phyloP scores from a whole-genome alignment of 148 eudicot genomes.

The Cornus controversa region DNA sequence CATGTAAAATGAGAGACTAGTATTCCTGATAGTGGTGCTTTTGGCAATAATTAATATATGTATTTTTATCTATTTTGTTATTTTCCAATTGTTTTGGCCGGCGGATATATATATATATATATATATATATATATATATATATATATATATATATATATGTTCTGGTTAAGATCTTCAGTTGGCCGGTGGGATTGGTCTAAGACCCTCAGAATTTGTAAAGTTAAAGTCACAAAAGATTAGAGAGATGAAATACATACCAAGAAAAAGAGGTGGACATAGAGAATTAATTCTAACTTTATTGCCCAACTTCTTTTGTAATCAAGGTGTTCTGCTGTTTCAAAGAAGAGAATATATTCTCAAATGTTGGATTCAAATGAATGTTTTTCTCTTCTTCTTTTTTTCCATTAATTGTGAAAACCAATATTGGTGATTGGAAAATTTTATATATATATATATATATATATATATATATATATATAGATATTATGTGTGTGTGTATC shows the following conservation, averaged over 20 bases:
- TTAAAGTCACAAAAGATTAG: slow-evolving; percentile 6
- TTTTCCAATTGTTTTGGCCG: too few species aligned
- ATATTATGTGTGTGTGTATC: too few species aligned
- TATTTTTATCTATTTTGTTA: too few species aligned
- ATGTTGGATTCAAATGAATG: neutral
- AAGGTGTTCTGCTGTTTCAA: slow-evolving; percentile 17
- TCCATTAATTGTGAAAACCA: neutral
- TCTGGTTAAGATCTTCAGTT: neutral
- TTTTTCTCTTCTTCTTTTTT: neutral
- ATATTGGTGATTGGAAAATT: neutral
- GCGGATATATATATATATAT: neutral
- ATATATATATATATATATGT: neutral
- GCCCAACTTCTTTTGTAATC: slow-evolving; percentile 11
- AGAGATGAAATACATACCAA: neutral
- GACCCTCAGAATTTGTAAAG: slow-evolving; percentile 3
- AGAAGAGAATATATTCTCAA: neutral
- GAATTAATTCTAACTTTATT: slow-evolving; percentile 4
- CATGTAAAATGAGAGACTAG: neutral
- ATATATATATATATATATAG: neutral
- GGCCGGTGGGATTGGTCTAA: slow-evolving; percentile 7
- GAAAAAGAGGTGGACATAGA: neutral
- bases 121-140: neutral
- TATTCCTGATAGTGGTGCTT: neutral
- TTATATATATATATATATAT: neutral
- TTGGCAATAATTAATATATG: neutral